Evolutionary conservation across 495 filamentous ascomycete species (phyloP), one percentile per base, ranked within the genome.

Genomic region (Pyrenula aspistea): DNA sequence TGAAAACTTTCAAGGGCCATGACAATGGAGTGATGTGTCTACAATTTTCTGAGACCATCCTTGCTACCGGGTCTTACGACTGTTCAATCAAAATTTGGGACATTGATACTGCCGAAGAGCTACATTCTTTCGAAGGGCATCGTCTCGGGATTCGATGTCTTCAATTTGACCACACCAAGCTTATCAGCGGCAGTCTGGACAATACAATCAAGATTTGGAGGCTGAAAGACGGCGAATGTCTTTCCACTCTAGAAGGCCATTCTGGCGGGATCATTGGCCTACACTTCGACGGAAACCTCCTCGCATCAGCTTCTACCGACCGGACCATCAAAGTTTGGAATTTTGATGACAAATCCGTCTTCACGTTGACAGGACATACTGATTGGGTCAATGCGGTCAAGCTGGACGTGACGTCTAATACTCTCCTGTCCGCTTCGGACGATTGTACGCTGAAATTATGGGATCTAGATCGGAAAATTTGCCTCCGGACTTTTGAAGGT

Each of bases 321-420:
- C 82, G 79, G 65, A 91, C 88, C 4, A 84, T 99, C 69, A 91
- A 91, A 62, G 85, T 99, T 22, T 96, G 91, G 83, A 89, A 97
- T 65, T 95, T 94, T 64, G 81, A 86, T 60, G 85, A 87, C 56
- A 88, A 88, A 62, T 85, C 86, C 25, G 84, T 82, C 0, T 94
- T 83, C 59, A 71, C 82, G 21, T 76, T 99, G 8, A 83, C 83
- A 31, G 91, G 91, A 20, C 93, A 99, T 63, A 82, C 76, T 12
- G 90, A 96, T 64, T 96, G 91, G 86, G 92, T 97, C 60, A 99
- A 99, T 64, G 83, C 84, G 15, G 91, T 96, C 36, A 83, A 85
- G 57, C 78, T 99, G 25, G 90, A 97, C 63, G 77, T 81, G 0
- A 66, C 78, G 10, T 93, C 89, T 19, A 82, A 89, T 20, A 96